Evolutionary conservation across 2,329 filamentous ascomycete species (phyloP).

Genomic region (Ascochyta fabae): DNA sequence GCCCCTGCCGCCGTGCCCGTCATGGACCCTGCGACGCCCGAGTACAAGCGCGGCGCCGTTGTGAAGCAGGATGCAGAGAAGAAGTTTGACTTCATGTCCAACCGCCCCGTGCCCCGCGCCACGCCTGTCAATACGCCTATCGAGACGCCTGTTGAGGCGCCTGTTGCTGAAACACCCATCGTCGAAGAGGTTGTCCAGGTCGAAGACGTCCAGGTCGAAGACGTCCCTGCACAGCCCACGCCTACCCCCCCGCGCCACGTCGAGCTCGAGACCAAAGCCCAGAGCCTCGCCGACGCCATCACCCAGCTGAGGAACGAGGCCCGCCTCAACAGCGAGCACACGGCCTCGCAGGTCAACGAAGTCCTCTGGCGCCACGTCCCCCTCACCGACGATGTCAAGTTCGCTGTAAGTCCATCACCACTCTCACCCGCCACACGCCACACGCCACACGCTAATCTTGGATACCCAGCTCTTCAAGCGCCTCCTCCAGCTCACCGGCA

Average conservation of each 20-base stretch:
- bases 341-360: conserved; percentile 16
- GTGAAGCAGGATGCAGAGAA: conserved; percentile 38
- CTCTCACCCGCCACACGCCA: not conserved
- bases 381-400: conserved; percentile 42
- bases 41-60: conserved; percentile 33
- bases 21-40: conserved; percentile 39
- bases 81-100: conserved; percentile 49
- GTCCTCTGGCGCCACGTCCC: conserved; percentile 37
- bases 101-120: conserved; percentile 39
- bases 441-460: no score
- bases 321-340: conserved; percentile 16
- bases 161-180: no score
- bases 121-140: conserved; percentile 16
- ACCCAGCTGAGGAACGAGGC: conserved; percentile 22
- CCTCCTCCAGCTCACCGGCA: conserved; percentile 79
- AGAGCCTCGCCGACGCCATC: conserved; percentile 22
- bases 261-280: conserved; percentile 25
- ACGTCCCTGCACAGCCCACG: conserved; percentile 7
- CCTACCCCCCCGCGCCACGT: conserved; percentile 18
- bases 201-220: no score
- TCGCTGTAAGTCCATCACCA: conserved; percentile 38
- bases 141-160: no score
- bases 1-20: conserved; percentile 20
- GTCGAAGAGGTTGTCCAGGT: no score
- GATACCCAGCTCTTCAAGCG: conserved; percentile 76